Percentiles rank a stretch among this genome's conserved stretches.
Conservation (phyloP, 345 rosid genomes). For the Mallotus nudiflorus region DNA sequence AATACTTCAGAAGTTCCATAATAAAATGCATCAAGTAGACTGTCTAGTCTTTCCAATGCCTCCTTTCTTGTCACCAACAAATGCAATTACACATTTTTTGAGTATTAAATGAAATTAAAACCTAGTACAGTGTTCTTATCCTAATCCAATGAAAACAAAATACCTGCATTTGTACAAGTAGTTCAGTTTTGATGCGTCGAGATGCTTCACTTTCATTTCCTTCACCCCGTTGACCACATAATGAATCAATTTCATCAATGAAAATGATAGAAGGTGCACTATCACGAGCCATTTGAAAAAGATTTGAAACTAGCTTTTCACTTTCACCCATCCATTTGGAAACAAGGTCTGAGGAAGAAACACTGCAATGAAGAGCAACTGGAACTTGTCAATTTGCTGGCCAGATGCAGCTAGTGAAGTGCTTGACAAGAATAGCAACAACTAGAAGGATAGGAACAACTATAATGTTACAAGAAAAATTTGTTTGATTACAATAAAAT, state of each 20-base stretch:
- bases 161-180: constrained; percentile 98
- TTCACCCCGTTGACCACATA: constrained; percentile 90
- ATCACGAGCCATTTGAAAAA: constrained; percentile 87
- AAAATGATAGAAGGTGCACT: constrained; percentile 90
- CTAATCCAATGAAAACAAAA: constrained; percentile 4
- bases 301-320: constrained; percentile 89
- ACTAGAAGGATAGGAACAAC: no score
- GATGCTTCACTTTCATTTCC: constrained; percentile 97
- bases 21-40: no score
- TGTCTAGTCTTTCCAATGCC: no score
- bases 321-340: constrained; percentile 99
- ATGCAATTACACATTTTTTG: not conserved
- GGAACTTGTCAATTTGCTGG: not conserved
- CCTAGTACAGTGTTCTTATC: not conserved
- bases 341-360: constrained; percentile 92
- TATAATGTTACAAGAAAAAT: no score
- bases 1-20: not conserved
- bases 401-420: not conserved
- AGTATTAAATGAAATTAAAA: not conserved
- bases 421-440: no score
- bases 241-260: constrained; percentile 89
- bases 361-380: constrained; percentile 36
- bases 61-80: no score
- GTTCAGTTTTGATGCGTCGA: constrained; percentile 90
- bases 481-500: no score